Evolutionary conservation across 352 stramenopile genomes (phyloP), one percentile per base, ranked within the genome.

Genomic region (Thalassiosira hispida): DNA sequence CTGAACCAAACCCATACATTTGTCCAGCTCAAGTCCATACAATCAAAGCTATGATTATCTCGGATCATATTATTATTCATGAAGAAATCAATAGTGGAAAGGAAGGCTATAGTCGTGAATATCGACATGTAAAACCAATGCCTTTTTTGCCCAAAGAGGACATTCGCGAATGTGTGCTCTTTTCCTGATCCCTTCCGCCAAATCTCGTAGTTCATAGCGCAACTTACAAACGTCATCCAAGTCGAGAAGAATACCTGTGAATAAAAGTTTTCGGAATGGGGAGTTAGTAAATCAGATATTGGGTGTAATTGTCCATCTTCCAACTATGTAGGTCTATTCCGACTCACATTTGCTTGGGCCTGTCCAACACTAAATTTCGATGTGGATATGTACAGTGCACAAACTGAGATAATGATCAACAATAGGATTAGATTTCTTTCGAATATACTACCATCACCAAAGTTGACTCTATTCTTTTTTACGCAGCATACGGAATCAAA

Each of bases 351-450:
- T 35, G 63, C 38, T 55, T 80, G 72, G 4, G 72, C 72, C 31
- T 80, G 63, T 23, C 72, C 72, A 29, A 80, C 63, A 31, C 72
- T 80, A 38, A 71, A 80, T 65, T 47, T 69, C 4, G 62, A 70
- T 55, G 72, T 80, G 5, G 52, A 74, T 47, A 56, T 71, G 23
- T 80, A 20, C 44, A 80, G 38, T 42, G 72, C 61, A 57, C 57
- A 61, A 27, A 65, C 59, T 52, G 72, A 56, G 27, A 80, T 42
- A 14, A 59, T 16, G 18, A 71, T 73, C 2, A 80, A 23, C 14
- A 27, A 40, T 2, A 80, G 8, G 0, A 80, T 60, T 22, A 80
- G 46, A 56, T 74, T 80, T 59, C 72, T 74, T 29, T 80, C 72
- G 22, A 33, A 25, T 52, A 33, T 27, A 46, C 72, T 80, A 11